Evolutionary conservation across 176 grass and related monocot genomes (phyloP), one percentile per base, ranked within the genome.

Genomic region (Panicum miliaceum): DNA sequence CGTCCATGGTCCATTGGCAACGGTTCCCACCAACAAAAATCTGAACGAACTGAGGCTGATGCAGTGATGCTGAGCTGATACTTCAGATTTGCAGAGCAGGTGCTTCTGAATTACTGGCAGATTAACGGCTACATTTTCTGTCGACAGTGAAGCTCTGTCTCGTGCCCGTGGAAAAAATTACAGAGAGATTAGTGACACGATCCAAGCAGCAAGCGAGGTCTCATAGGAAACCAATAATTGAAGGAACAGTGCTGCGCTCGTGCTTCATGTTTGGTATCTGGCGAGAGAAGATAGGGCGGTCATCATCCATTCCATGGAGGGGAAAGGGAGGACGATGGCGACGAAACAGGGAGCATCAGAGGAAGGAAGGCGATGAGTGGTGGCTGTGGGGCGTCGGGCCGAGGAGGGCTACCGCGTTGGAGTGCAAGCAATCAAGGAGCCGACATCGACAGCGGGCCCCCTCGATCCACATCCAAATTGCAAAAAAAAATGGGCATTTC

Each of bases 401-500:
- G 8, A 34, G 12, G 53, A 67, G 56, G 29, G 50, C 32, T n/a
- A 16, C 29, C 0, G 53, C 5, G 40, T 25, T 53, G 70, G 43
- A 74, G 13, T 19, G 42, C 27, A 64, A 83, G 29, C 3, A 48
- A 43, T 74, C 35, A 23, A 69, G 32, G 32, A n/a, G 14, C n/a
- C 5, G 77, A 89, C 12, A 63, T 48, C 3, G 71, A 85, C 35
- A 1, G 35, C 15, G 60, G 68, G 69, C 6, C 70, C 70, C 3
- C 1, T 16, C 57, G 38, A 46, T 84, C 75, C 81, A 36, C 68
- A 66, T 74, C 75, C 38, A 64, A 46, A 38, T 58, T 26, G 25
- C 42, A 34, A 32, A 18, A 59, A 34, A 32, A 18, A 59, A 40
- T 25, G 38, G 27, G 41, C 5, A 2, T 83, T 70, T 60, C 0